phyloP scores from a whole-genome alignment of 139 green algal species.

The Tetraselmis chui region DNA sequence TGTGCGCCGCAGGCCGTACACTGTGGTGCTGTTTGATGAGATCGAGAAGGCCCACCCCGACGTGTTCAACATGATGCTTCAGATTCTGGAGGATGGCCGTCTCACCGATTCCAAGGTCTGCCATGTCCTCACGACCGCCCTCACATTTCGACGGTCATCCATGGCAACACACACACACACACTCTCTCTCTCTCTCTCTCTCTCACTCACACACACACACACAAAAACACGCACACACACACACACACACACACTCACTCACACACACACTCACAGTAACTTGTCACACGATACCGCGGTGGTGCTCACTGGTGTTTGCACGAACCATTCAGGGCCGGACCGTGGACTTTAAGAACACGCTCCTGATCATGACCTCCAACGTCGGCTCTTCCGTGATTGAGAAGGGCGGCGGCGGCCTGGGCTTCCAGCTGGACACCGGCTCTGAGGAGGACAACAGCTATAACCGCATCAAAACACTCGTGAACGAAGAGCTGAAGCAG shows the following conservation, averaged over 20 bases:
- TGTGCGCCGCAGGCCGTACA: conserved; percentile 80
- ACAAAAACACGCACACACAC: no score
- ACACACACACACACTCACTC: no score
- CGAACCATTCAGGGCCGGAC: conserved; percentile 74
- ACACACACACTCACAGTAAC: no score
- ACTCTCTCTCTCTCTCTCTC: no score
- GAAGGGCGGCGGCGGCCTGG: conserved; percentile 76
- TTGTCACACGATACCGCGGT: no score
- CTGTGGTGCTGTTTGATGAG: conserved; percentile 99
- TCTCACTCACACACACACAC: no score
- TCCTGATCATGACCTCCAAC: not conserved
- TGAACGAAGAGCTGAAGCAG: conserved; percentile 99
- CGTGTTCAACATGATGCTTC: conserved; percentile 99
- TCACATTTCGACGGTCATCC: no score
- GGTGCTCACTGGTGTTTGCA: no score
- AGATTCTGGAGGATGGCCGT: conserved; percentile 40
- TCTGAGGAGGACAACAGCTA: conserved; percentile 43
- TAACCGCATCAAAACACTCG: conserved; percentile 94
- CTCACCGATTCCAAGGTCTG: conserved; percentile 41
- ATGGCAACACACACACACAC: no score
- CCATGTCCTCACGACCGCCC: no score
- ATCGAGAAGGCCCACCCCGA: conserved; percentile 99
- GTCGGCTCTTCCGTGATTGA: conserved; percentile 83
- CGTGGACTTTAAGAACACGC: not conserved
- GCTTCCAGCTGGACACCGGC: conserved; percentile 60